These are phyloP conservation scores for Babjeviella inositovora DNA, from an alignment of 805 yeast species.

Conservation along the genomic window DNA sequence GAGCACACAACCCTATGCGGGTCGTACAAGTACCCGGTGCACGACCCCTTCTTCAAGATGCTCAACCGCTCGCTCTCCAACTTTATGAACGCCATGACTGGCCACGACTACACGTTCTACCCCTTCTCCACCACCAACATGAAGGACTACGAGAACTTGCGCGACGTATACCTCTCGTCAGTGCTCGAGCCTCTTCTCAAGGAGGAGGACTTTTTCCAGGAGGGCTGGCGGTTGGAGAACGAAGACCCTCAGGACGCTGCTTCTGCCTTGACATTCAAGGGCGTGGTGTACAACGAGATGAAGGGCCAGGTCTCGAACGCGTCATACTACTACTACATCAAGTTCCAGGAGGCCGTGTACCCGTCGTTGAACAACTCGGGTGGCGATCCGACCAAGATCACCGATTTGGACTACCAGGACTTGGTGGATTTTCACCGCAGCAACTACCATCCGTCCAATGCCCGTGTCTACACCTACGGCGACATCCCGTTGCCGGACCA, in stretches of 20 bases:
- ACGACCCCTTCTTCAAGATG: conserved; percentile 98
- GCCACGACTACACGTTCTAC: conserved; percentile 87
- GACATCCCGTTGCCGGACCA: conserved; percentile 48
- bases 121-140: conserved; percentile 92
- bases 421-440: conserved; percentile 58
- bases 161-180: conserved; percentile 79
- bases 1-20: conserved; percentile 97
- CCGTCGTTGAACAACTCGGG: conserved; percentile 84
- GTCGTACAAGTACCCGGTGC: conserved; percentile 75
- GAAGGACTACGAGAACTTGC: conserved; percentile 66
- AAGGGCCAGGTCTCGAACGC: conserved; percentile 92
- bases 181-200: conserved; percentile 70
- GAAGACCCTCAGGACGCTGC: conserved; percentile 34
- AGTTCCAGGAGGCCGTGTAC: conserved; percentile 69
- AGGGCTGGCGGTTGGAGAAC: conserved; percentile 94
- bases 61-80: conserved; percentile 84
- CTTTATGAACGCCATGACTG: conserved; percentile 99
- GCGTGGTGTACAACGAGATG: conserved; percentile 97
- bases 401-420: conserved; percentile 59
- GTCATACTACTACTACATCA: conserved; percentile 70
- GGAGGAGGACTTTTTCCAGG: conserved; percentile 77
- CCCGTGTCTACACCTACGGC: conserved; percentile 81
- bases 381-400: conserved; percentile 79
- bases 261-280: conserved; percentile 65
- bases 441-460: conserved; percentile 83